A percentile compares a stretch with the other conserved stretches of the same genome.
Evolutionary conservation across 2,329 filamentous ascomycete genomes (phyloP).

Genomic region (Zasmidium angulare): DNA sequence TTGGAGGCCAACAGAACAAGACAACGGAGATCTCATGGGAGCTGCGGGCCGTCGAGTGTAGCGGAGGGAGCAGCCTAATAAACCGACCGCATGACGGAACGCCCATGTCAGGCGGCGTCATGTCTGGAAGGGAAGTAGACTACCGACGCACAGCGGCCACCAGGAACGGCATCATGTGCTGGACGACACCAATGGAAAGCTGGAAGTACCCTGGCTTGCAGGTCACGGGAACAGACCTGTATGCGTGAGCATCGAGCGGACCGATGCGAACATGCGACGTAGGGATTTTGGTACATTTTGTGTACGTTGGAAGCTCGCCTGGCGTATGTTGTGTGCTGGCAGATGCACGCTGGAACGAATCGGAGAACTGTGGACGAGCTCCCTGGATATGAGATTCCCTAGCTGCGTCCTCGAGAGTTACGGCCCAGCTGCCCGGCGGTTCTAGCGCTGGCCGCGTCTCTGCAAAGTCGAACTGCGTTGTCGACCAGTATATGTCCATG

Average conservation of each 20-base stretch:
- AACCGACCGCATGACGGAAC: not conserved
- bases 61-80: not conserved
- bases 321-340: conserved; percentile 7
- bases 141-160: conserved; percentile 5
- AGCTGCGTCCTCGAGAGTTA: conserved; percentile 1
- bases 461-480: not conserved
- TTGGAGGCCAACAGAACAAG: not conserved
- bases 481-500: not conserved
- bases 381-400: not conserved
- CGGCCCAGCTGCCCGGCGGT: conserved; percentile 5
- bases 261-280: conserved; percentile 6
- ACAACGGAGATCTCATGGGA: not conserved
- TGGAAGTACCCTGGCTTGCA: not conserved
- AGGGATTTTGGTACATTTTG: not conserved
- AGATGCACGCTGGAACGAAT: conserved; percentile 1
- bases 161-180: conserved; percentile 1
- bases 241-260: conserved; percentile 6
- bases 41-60: not conserved
- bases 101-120: conserved; percentile 2
- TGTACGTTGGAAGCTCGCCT: conserved; percentile 2
- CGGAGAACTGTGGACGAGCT: not conserved
- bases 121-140: conserved; percentile 6
- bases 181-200: conserved; percentile 3
- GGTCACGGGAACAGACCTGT: conserved; percentile 2
- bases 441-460: not conserved